Evolutionary conservation across 2,329 filamentous ascomycete species (phyloP), one percentile per base, ranked within the genome.

Genomic region (Calonectria pauciramosa): DNA sequence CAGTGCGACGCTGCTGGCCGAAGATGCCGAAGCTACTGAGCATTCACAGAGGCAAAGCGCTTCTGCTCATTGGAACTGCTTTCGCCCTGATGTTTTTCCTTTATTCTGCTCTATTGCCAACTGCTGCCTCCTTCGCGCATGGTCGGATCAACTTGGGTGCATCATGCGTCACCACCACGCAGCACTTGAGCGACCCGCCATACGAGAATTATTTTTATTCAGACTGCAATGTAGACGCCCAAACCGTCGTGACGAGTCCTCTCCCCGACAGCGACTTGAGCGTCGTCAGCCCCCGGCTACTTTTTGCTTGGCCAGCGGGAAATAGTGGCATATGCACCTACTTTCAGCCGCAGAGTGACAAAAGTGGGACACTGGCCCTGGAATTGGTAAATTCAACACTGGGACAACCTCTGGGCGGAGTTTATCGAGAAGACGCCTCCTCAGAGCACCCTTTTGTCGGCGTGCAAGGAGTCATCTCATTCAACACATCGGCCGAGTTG

Each of bases 141-240:
- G 16, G 28, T 54, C 28, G 51, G 28, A 54, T 10, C 51, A 54
- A 9, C 28, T 54, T 30, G 14, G 16, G n/a, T 20, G 44, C 44
- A 23, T 9, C 20, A 23, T 65, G 60, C 20, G 30, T 41, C 26
- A 10, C n/a, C 34, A 9, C 73, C 36, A 38, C 82, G 18, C 60
- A 65, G 41, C 60, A 85, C 28, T 84, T 92, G 3, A 89, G 86
- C 38, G 90, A 92, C 75, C 87, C 88, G 1, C 91, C 91, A 0
- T 92, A 93, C 74, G 86, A 91, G 49, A 93, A 93, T 79, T 93
- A 91, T 82, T 93, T 94, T 83, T 91, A 92, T 77, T 93, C 91
- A 0, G 91, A 93, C 79, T 93, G 91, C 81, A 87, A 92, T 75
- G 87, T 88, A 2, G 88, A 89, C 41, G 87, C 88, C 7, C 92